phyloP scores from a whole-genome alignment of 73 alveolate genomes.

The Effrenium voratum region DNA sequence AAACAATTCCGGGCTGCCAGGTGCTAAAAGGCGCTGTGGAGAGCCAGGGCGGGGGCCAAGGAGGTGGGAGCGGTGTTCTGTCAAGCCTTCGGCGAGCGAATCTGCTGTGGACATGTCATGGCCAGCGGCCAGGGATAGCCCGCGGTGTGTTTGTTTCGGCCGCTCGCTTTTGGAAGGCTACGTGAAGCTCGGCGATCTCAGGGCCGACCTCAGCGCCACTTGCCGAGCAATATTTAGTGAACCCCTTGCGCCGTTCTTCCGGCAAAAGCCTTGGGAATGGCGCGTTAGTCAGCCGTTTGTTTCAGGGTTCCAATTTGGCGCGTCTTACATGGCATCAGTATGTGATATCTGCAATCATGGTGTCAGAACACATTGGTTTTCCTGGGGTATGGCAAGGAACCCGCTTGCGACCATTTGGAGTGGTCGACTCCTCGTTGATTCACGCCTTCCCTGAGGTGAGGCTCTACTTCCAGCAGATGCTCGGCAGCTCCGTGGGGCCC shows the following conservation, averaged over 20 bases:
- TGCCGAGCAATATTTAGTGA: too few species aligned
- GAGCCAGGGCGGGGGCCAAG: conserved; percentile 75
- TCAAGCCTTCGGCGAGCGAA: not conserved
- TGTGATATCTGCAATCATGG: too few species aligned
- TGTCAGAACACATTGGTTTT: too few species aligned
- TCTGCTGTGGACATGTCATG: not conserved
- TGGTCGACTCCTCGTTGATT: too few species aligned
- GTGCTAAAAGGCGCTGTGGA: conserved; percentile 85
- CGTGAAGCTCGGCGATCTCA: conserved; percentile 88
- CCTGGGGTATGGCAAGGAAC: too few species aligned
- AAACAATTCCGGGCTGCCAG: not conserved
- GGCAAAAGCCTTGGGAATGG: too few species aligned
- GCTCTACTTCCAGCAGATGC: conserved; percentile 85
- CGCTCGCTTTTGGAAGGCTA: conserved; percentile 15
- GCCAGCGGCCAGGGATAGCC: not conserved
- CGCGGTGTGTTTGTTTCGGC: not conserved
- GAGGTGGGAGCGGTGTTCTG: not conserved
- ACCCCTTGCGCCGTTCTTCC: too few species aligned
- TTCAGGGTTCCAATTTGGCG: too few species aligned
- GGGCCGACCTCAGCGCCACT: conserved; percentile 70
- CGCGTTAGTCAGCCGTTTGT: too few species aligned
- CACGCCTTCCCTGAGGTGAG: not conserved
- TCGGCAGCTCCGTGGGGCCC: conserved; percentile 52
- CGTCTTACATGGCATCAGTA: too few species aligned
- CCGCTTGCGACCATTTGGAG: too few species aligned